Base-by-base conservation (phyloP, 257 asterid species). In the Solanum neorickii region DNA sequence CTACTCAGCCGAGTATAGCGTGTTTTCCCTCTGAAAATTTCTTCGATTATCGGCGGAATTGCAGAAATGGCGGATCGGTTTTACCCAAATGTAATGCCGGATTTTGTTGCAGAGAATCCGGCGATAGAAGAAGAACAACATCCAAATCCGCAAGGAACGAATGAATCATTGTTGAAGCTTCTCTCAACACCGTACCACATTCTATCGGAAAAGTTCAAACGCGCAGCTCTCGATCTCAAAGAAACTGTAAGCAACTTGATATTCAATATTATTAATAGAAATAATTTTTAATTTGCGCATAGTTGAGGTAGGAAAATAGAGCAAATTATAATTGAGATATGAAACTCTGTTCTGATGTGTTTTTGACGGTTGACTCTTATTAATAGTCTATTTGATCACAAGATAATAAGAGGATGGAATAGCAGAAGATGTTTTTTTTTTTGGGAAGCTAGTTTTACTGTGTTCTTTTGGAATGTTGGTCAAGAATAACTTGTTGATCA, bases 141-240 rank as follows among this genome's bases (percentile, higher is more conserved):
- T 27, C 87, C 86, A 33, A 25, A 29, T 52, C 83, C 88, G 12
- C 96, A 89, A 56, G 94, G 94, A 75, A 91, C 92, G 46, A 87
- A 89, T 27, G 95, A 87, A 84, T 93, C 98, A 9, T 90, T 95
- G 16, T 39, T 89, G 88, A 92, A 91, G 92, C 92, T 94, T 83
- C 95, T 94, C 18, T 87, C 92, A 5, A 87, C 88, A 6, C 97
- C 98, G 6, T 88, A 87, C 74, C 14, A 93, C 82, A 62, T 85
- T 47, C 73, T 95, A 86, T 88, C 93, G 20, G 91, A 87, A 69
- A 87, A 84, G 73, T 89, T 94, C 78, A 93, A 94, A 72, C 89
- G 93, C 16, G 92, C 95, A 5, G 95, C 93, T 20, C 89, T 95
- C 87, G 94, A 92, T 88, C 92, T 94, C 84, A 95, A 95, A 88